Percentiles rank a stretch among this genome's conserved stretches.
Evolutionary conservation across 371 early-diverging fungal species (phyloP).

Genomic region (Dentiscutata heterogama): DNA sequence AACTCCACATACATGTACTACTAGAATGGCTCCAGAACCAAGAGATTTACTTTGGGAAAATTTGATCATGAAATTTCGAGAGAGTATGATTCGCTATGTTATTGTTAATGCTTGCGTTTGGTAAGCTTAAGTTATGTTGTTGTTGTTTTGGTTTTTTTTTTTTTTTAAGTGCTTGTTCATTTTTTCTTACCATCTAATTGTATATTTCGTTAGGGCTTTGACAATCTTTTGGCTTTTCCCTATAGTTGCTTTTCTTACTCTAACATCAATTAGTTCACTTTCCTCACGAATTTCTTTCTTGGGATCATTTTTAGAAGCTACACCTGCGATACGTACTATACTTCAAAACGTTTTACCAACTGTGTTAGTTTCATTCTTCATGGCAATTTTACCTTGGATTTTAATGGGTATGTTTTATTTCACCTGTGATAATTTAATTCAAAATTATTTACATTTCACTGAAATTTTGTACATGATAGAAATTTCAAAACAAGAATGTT

Average conservation of each 20-base stretch:
- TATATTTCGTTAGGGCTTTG: conserved; percentile 60
- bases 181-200: not conserved
- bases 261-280: conserved; percentile 77
- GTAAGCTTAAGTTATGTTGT: conserved; percentile 47
- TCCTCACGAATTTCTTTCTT: conserved; percentile 66
- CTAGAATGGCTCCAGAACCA: conserved; percentile 90
- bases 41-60: conserved; percentile 92
- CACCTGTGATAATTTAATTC: conserved; percentile 48
- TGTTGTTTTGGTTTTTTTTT: conserved; percentile 48
- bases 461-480: conserved; percentile 55
- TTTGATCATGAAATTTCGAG: conserved; percentile 66
- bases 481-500: conserved; percentile 67
- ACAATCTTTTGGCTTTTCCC: conserved; percentile 78
- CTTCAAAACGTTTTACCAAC: conserved; percentile 74
- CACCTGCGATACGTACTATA: conserved; percentile 62
- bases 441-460: conserved; percentile 64
- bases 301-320: conserved; percentile 57
- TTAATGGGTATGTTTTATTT: conserved; percentile 51
- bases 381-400: conserved; percentile 70
- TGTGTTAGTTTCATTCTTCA: conserved; percentile 70
- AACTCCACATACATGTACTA: conserved; percentile 76
- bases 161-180: conserved; percentile 34
- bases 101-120: conserved; percentile 67
- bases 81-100: conserved; percentile 60
- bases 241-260: conserved; percentile 74